A percentile compares a stretch with the other conserved stretches of the same genome.
Conservation (phyloP, 1,139 yeast genomes). For the Pichia sorboxylosa region DNA sequence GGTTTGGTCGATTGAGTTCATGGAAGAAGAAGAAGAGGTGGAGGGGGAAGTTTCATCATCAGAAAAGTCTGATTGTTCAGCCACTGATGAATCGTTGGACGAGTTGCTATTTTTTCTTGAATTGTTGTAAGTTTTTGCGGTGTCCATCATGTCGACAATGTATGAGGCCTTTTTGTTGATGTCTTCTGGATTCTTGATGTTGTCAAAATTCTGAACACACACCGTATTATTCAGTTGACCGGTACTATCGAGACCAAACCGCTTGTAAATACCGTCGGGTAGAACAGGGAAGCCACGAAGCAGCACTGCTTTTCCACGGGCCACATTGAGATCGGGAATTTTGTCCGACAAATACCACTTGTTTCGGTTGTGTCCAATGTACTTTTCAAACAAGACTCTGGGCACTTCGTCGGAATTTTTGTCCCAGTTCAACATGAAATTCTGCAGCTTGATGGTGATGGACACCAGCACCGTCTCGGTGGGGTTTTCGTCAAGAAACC, state of each 20-base stretch:
- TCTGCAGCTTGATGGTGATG: slow-evolving; percentile 59
- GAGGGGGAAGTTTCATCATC: background rate
- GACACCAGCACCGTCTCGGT: slow-evolving; percentile 60
- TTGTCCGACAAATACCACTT: slow-evolving; percentile 50
- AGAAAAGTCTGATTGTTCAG: background rate
- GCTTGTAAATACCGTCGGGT: slow-evolving; percentile 28
- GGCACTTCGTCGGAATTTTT: slow-evolving; percentile 55
- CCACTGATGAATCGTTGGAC: background rate
- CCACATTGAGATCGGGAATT: slow-evolving; percentile 49
- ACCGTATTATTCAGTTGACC: slow-evolving; percentile 55
- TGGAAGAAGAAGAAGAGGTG: slow-evolving; percentile 40
- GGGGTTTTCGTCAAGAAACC: slow-evolving; percentile 39
- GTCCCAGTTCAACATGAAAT: slow-evolving; percentile 48
- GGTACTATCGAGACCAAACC: slow-evolving; percentile 53
- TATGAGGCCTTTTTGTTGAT: slow-evolving; percentile 46
- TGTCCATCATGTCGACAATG: slow-evolving; percentile 44
- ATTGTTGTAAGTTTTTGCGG: slow-evolving; percentile 27
- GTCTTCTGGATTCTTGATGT: slow-evolving; percentile 41
- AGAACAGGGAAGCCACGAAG: slow-evolving; percentile 64
- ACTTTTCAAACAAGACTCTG: slow-evolving; percentile 50
- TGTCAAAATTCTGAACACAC: slow-evolving; percentile 69
- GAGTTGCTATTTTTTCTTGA: background rate
- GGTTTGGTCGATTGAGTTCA: slow-evolving; percentile 35
- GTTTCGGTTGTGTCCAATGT: slow-evolving; percentile 38
- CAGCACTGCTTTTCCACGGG: slow-evolving; percentile 54